A percentile compares a stretch with the other conserved stretches of the same genome.
phyloP scores from a whole-genome alignment of 129 eudicot genomes.

The Flaveria linearis region DNA sequence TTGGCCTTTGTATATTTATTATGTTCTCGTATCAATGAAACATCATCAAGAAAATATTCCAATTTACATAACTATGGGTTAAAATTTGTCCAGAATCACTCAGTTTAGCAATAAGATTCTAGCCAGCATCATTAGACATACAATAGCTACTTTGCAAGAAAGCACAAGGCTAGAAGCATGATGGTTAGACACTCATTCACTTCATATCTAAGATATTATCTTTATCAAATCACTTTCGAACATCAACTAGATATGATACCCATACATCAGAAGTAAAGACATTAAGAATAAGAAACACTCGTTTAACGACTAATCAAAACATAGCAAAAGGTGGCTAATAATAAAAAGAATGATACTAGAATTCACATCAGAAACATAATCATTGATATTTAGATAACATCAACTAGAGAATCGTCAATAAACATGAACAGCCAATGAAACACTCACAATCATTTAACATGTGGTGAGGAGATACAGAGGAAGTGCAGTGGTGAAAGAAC shows the following conservation, averaged over 20 bases:
- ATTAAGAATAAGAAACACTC: background rate
- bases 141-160: too few relatives aligned
- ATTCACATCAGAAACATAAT: background rate
- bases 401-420: background rate
- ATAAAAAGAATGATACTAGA: background rate
- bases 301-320: background rate
- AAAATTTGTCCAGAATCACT: conserved; percentile 2
- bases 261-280: background rate
- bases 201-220: background rate
- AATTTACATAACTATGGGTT: background rate
- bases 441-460: background rate
- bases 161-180: too few relatives aligned
- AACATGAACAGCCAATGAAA: background rate
- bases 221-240: background rate
- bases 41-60: too few relatives aligned
- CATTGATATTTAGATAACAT: background rate
- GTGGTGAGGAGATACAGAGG: background rate
- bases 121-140: background rate
- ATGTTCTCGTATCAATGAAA: too few relatives aligned
- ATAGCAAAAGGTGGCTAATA: background rate
- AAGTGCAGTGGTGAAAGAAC: background rate
- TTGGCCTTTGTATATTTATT: too few relatives aligned
- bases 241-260: background rate
- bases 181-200: background rate
- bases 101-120: background rate